Evolutionary conservation across 257 asterid species (phyloP).

Genomic region (Asclepias syriaca): DNA sequence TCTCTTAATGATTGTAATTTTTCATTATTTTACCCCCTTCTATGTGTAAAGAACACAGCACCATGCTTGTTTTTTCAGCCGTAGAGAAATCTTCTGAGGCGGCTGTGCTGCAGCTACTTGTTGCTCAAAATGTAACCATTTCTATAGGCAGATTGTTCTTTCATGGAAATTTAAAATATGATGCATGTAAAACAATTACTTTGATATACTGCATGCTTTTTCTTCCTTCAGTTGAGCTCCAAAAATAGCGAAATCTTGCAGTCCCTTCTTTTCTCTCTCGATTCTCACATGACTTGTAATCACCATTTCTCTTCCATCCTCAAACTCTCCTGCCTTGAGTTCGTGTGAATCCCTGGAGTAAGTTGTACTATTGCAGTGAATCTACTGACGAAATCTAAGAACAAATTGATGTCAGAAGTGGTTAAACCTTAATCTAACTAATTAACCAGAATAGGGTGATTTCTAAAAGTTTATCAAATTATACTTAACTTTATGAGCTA

Average conservation of each 20-base stretch:
- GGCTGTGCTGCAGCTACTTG: neutral
- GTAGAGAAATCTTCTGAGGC: neutral
- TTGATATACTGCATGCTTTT: neutral
- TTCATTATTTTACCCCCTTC: neutral
- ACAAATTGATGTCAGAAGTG: no score
- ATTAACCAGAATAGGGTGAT: no score
- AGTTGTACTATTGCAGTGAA: no score
- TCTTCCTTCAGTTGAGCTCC: slow-evolving; percentile 17
- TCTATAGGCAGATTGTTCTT: neutral
- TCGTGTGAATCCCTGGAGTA: no score
- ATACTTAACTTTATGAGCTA: no score
- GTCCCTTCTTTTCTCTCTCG: neutral
- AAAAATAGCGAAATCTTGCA: no score
- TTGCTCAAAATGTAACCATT: neutral
- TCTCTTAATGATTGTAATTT: neutral
- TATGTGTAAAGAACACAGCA: no score
- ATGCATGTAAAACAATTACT: neutral
- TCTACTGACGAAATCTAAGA: no score
- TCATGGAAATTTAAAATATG: neutral
- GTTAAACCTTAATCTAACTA: no score
- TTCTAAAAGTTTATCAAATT: no score
- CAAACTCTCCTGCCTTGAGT: slow-evolving; percentile 27
- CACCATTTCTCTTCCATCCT: slow-evolving; percentile 27
- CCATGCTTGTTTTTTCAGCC: no score
- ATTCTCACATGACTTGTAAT: slow-evolving; percentile 15